These are phyloP conservation scores for Trichophaea hybrida DNA, from an alignment of 2,329 filamentous ascomycete genomes.

Conservation along the genomic window DNA sequence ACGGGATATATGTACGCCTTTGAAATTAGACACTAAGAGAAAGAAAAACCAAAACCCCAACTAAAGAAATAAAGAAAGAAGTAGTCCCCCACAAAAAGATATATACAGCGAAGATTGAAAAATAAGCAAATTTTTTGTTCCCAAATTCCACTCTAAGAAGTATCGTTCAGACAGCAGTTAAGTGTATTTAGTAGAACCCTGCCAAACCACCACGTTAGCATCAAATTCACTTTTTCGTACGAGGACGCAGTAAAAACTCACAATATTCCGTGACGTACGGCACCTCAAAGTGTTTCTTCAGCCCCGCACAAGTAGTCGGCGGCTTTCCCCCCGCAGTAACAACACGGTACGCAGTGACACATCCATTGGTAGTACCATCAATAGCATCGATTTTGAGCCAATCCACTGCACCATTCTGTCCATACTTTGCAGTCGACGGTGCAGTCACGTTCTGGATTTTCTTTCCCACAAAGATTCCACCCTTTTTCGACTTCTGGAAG, in stretches of 20 bases:
- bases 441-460: constrained; percentile 34
- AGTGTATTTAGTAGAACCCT: too few relatives aligned
- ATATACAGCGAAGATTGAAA: too few relatives aligned
- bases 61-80: too few relatives aligned
- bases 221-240: too few relatives aligned
- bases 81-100: too few relatives aligned
- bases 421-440: constrained; percentile 40
- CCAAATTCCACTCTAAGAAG: too few relatives aligned
- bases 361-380: constrained; percentile 40
- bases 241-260: neutral
- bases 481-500: constrained; percentile 35
- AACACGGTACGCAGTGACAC: constrained; percentile 65
- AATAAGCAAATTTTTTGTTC: too few relatives aligned
- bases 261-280: constrained; percentile 67
- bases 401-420: constrained; percentile 54
- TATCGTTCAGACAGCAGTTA: too few relatives aligned
- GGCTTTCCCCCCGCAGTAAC: constrained; percentile 69
- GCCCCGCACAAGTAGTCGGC: constrained; percentile 56
- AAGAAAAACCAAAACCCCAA: too few relatives aligned
- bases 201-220: too few relatives aligned
- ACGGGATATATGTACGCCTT: too few relatives aligned
- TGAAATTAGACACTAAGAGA: too few relatives aligned
- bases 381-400: constrained; percentile 59
- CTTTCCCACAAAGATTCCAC: constrained; percentile 14
- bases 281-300: constrained; percentile 50